A percentile compares a stretch with the other conserved stretches of the same genome.
phyloP scores from a whole-genome alignment of 495 filamentous ascomycete species.

The Bombardia bombarda region DNA sequence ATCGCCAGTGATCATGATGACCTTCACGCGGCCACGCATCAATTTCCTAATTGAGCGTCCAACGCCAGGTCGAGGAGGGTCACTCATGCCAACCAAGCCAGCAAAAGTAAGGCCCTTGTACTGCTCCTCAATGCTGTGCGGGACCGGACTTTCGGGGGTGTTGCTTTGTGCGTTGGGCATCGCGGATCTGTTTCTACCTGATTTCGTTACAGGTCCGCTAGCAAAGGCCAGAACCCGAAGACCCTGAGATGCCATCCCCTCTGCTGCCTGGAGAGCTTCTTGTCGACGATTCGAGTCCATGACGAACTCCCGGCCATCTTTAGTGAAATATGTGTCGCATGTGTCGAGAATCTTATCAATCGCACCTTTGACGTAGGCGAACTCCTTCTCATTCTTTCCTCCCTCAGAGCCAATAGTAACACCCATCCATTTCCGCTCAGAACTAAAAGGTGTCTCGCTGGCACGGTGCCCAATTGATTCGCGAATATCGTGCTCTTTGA shows the following conservation, averaged over 20 bases:
- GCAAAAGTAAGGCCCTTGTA: conserved; percentile 84
- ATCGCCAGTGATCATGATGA: conserved; percentile 99
- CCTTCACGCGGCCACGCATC: conserved; percentile 87
- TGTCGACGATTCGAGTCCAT: conserved; percentile 71
- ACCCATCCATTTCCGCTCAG: conserved; percentile 98
- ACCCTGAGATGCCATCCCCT: conserved; percentile 86
- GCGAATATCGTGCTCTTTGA: conserved; percentile 84
- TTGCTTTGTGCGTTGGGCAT: conserved; percentile 14
- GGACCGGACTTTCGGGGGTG: conserved; percentile 31
- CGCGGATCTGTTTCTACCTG: conserved; percentile 24
- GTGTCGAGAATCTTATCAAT: conserved; percentile 78
- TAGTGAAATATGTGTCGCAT: conserved; percentile 85
- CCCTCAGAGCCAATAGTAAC: conserved; percentile 65
- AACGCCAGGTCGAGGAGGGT: conserved; percentile 84
- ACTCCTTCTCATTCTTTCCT: conserved; percentile 47
- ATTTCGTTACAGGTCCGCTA: conserved; percentile 52
- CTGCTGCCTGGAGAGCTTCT: conserved; percentile 71
- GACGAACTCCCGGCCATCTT: conserved; percentile 78
- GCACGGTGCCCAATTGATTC: conserved; percentile 71
- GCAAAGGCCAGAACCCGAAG: conserved; percentile 88
- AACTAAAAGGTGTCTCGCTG: conserved; percentile 88
- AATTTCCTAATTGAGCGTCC: conserved; percentile 81
- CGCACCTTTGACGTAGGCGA: conserved; percentile 91
- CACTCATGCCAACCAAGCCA: conserved; percentile 92
- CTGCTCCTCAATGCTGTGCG: conserved; percentile 54